Conservation (phyloP, 306 rosid genomes). For the Mimosa bimucronata region DNA sequence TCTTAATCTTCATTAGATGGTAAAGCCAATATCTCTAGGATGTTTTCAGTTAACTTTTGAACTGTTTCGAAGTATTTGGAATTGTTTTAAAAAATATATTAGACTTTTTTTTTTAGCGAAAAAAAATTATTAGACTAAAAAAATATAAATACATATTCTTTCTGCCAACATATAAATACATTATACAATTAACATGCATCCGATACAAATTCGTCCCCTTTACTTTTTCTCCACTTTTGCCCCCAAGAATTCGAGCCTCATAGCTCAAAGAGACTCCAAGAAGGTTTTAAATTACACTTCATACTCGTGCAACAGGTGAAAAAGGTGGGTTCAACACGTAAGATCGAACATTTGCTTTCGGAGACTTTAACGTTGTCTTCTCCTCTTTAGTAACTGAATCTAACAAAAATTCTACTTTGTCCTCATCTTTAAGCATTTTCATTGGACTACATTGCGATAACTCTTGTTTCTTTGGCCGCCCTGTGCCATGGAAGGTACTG, state of each 20-base stretch:
- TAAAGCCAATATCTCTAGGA: neutral
- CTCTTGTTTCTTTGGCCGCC: constrained; percentile 49
- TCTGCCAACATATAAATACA: neutral
- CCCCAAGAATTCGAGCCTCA: neutral
- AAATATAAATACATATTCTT: neutral
- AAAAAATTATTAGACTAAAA: too few species aligned
- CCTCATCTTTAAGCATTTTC: constrained; percentile 74
- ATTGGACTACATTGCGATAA: constrained; percentile 57
- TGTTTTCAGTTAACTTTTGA: neutral
- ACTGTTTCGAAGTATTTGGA: neutral
- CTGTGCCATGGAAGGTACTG: constrained; percentile 10
- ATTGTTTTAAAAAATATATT: neutral
- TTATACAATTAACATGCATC: neutral
- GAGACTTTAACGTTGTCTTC: constrained; percentile 52
- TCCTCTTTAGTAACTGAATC: constrained; percentile 61
- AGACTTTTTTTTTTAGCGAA: too few species aligned
- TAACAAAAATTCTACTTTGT: constrained; percentile 61
- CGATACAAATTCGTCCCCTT: neutral
- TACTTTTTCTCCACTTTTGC: neutral
- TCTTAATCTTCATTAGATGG: neutral
- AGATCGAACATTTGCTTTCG: constrained; percentile 61
- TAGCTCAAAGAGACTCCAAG: constrained; percentile 19
- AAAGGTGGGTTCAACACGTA: constrained; percentile 73
- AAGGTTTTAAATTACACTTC: constrained; percentile 7
- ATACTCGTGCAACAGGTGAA: constrained; percentile 85